Percentiles rank a stretch among this genome's conserved stretches.
Evolutionary conservation across 192 early-diverging fungal genomes (phyloP).

Genomic region (Coemansia erecta): DNA sequence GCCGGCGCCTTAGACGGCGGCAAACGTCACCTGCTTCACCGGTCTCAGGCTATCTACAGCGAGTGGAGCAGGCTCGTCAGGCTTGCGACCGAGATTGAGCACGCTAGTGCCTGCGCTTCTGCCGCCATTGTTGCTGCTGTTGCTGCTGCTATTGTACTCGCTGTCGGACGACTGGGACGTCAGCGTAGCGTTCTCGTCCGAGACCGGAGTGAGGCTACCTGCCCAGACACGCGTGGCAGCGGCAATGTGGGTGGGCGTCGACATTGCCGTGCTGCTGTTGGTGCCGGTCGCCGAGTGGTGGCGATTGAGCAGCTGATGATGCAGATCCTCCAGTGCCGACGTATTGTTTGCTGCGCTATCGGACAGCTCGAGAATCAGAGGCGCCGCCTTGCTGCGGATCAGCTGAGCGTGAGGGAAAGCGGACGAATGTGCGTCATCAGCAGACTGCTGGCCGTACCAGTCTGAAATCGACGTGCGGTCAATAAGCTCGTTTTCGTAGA

Average conservation of each 20-base stretch:
- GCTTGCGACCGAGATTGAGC: slow-evolving; percentile 12
- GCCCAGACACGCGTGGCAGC: slow-evolving; percentile 9
- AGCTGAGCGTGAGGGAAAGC: slow-evolving; percentile 21
- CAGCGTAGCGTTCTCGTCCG: slow-evolving; percentile 29
- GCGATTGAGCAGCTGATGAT: slow-evolving; percentile 13
- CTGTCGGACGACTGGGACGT: slow-evolving; percentile 29
- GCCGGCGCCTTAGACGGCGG: slow-evolving; percentile 6
- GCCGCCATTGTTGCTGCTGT: not conserved
- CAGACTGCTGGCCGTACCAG: slow-evolving; percentile 28
- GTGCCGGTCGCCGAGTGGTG: slow-evolving; percentile 8
- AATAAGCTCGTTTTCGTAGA: slow-evolving; percentile 46
- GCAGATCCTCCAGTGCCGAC: slow-evolving; percentile 23
- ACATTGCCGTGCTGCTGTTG: slow-evolving; percentile 16
- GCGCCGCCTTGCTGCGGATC: slow-evolving; percentile 30
- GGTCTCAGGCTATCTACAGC: slow-evolving; percentile 10
- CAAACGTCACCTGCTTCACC: slow-evolving; percentile 47
- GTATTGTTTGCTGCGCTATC: slow-evolving; percentile 1
- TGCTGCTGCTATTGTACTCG: slow-evolving; percentile 11
- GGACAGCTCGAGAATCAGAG: slow-evolving; percentile 31
- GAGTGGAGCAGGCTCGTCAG: not conserved
- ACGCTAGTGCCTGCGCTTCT: slow-evolving; percentile 4
- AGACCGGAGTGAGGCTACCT: slow-evolving; percentile 38
- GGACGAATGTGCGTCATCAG: not conserved
- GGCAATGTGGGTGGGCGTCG: slow-evolving; percentile 19
- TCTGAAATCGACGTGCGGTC: slow-evolving; percentile 29